Percentiles rank a stretch among this genome's conserved stretches.
These are phyloP conservation scores for Aegilops bicornis DNA, from an alignment of 176 grass and related monocot genomes.

Conservation along the genomic window DNA sequence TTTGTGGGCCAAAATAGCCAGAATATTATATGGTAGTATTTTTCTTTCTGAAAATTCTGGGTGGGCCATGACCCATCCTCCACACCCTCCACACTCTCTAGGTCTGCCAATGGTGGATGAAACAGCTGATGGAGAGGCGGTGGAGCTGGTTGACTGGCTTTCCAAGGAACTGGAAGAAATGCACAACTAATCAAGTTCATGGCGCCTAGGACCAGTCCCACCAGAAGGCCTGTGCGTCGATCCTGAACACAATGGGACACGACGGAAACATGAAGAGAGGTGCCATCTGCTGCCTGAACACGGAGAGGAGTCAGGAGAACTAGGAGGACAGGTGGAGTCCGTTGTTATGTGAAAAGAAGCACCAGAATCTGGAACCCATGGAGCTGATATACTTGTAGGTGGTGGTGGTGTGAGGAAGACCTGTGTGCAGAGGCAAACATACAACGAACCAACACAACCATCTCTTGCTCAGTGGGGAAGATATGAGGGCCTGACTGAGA, in stretches of 20 bases:
- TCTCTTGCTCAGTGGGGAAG: background rate
- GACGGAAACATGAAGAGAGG: background rate
- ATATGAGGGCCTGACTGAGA: background rate
- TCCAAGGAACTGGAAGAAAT: background rate
- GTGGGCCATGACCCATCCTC: too few species aligned
- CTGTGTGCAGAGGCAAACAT: background rate
- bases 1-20: too few species aligned
- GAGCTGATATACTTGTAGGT: background rate
- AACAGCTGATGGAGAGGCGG: too few species aligned
- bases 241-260: background rate
- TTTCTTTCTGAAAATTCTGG: too few species aligned
- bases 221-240: background rate
- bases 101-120: too few species aligned
- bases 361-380: background rate
- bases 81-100: too few species aligned
- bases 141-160: too few species aligned
- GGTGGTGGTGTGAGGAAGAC: background rate
- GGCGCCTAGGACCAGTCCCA: background rate
- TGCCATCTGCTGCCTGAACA: background rate
- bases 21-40: too few species aligned
- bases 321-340: background rate
- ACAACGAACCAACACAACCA: background rate
- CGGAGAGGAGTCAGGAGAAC: background rate
- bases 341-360: background rate
- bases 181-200: background rate